Conservation (phyloP, 2,329 filamentous ascomycete species). For the Colletotrichum sp. region DNA sequence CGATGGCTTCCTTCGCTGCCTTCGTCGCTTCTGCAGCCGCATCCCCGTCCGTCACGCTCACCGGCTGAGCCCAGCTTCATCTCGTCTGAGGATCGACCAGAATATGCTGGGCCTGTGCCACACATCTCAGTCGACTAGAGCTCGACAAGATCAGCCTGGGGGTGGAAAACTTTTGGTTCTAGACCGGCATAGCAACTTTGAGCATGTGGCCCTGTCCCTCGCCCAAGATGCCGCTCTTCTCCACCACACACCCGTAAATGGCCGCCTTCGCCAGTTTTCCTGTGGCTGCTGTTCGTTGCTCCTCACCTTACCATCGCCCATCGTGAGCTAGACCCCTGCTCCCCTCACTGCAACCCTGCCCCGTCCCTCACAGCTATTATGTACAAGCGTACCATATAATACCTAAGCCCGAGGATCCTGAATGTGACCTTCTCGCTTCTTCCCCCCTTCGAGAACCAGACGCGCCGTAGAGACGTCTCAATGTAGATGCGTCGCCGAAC, state of each 20-base stretch:
- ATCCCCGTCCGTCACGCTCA: background rate
- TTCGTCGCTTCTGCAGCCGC: background rate
- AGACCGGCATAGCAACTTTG: conserved; percentile 3
- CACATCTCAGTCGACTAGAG: background rate
- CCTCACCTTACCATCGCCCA: conserved; percentile 11
- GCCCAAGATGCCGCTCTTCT: background rate
- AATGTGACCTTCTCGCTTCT: conserved; percentile 15
- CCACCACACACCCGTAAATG: conserved; percentile 17
- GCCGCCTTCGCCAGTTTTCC: conserved; percentile 19
- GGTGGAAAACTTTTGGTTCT: background rate
- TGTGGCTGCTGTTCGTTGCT: conserved; percentile 4
- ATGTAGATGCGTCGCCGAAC: background rate
- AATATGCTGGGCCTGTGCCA: background rate
- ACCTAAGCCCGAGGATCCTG: conserved; percentile 14
- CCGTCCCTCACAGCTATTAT: conserved; percentile 15
- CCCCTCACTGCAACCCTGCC: conserved; percentile 20
- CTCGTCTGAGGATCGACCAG: background rate
- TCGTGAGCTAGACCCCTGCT: conserved; percentile 9
- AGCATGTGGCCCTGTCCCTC: conserved; percentile 14
- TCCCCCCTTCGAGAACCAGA: conserved; percentile 17
- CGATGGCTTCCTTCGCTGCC: background rate
- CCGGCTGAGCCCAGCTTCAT: background rate
- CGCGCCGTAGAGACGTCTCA: background rate
- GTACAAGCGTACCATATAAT: conserved; percentile 21
- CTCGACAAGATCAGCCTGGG: conserved; percentile 12